phyloP scores from a whole-genome alignment of 192 early-diverging fungal genomes.

The Chytriomyces sp. region DNA sequence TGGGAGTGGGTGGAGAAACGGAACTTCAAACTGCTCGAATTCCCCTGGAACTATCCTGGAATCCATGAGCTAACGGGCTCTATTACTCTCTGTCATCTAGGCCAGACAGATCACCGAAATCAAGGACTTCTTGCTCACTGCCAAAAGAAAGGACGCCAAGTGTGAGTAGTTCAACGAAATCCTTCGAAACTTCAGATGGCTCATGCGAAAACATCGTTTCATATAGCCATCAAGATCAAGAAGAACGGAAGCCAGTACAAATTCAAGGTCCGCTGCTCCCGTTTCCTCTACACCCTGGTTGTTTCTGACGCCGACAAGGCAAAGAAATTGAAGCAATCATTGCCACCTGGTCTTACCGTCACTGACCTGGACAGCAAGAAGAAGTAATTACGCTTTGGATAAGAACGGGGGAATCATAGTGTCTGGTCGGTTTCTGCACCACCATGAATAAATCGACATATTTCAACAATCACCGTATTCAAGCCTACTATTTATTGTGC shows the following conservation, averaged over 20 bases:
- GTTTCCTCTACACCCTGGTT: conserved; percentile 97
- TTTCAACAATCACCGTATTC: not conserved
- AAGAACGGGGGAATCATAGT: not conserved
- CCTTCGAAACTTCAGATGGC: no score
- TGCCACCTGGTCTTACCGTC: conserved; percentile 78
- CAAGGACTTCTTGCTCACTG: conserved; percentile 96
- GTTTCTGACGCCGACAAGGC: conserved; percentile 95
- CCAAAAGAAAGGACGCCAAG: conserved; percentile 94
- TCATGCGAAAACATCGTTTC: no score
- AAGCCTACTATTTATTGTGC: not conserved
- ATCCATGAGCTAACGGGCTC: no score
- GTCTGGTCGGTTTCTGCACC: not conserved
- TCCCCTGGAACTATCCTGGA: no score
- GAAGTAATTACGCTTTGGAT: conserved; percentile 10
- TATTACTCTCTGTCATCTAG: conserved; percentile 50
- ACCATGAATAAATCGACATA: not conserved
- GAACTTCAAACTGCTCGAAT: no score
- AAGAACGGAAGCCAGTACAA: conserved; percentile 90
- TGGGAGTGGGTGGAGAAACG: no score
- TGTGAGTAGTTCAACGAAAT: conserved; percentile 55
- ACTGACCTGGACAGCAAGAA: conserved; percentile 37
- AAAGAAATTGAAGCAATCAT: conserved; percentile 91
- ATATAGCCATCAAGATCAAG: conserved; percentile 85
- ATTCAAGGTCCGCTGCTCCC: conserved; percentile 99
- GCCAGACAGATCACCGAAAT: conserved; percentile 98